Evolutionary conservation across 208 protist species (phyloP).

Genomic region (Borovskyia barvae): DNA sequence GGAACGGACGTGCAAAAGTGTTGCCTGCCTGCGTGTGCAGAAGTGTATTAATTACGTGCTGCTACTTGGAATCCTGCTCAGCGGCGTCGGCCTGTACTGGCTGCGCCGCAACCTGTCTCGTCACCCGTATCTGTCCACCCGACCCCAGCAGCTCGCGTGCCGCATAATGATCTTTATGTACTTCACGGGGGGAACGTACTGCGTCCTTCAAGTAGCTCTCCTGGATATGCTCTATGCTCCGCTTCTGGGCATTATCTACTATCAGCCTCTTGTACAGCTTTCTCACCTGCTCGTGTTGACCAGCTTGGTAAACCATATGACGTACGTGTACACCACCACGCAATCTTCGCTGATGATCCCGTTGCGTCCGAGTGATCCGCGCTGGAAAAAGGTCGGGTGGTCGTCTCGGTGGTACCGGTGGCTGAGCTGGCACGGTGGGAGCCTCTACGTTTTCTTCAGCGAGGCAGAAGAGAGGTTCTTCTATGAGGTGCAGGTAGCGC

Average conservation of each 20-base stretch:
- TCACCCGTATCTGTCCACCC: conserved; percentile 68
- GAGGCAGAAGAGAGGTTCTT: conserved; percentile 70
- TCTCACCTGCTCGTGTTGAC: conserved; percentile 63
- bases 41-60: conserved; percentile 37
- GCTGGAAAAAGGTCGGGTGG: conserved; percentile 72
- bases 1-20: conserved; percentile 26
- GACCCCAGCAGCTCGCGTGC: conserved; percentile 76
- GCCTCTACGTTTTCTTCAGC: conserved; percentile 78
- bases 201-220: conserved; percentile 45
- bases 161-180: conserved; percentile 85
- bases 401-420: conserved; percentile 74
- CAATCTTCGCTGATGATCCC: conserved; percentile 54
- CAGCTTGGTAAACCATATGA: conserved; percentile 71
- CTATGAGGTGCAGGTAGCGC: conserved; percentile 46
- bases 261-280: conserved; percentile 65
- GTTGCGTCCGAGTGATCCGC: conserved; percentile 50
- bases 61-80: conserved; percentile 45
- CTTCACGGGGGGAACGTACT: conserved; percentile 54
- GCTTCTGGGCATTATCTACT: conserved; percentile 58
- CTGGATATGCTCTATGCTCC: conserved; percentile 45
- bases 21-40: conserved; percentile 28
- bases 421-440: conserved; percentile 74
- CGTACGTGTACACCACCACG: conserved; percentile 73
- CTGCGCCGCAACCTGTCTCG: conserved; percentile 51
- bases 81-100: conserved; percentile 49